These are phyloP conservation scores for Umbelopsis vinacea DNA, from an alignment of 192 early-diverging fungal species.

Conservation along the genomic window DNA sequence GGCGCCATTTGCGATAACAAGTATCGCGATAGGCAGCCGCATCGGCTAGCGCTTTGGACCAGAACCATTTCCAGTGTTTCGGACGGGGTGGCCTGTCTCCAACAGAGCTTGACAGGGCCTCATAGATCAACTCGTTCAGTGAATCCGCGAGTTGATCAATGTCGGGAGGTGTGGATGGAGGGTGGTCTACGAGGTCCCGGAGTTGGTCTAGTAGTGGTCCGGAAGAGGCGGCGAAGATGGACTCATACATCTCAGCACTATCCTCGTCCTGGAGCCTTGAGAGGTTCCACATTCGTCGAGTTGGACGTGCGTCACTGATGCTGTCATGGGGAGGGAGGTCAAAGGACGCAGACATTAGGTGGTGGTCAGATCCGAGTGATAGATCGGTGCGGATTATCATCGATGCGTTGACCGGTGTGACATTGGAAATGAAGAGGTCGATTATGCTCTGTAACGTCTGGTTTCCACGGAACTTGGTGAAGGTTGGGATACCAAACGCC, in stretches of 20 bases:
- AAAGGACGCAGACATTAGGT: background rate
- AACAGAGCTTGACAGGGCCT: background rate
- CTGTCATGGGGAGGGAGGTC: background rate
- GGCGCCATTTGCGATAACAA: background rate
- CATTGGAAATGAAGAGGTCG: constrained; percentile 25
- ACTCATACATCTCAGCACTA: background rate
- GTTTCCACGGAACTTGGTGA: background rate
- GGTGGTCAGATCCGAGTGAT: background rate
- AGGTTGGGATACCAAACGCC: constrained; percentile 23
- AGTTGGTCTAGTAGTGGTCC: background rate
- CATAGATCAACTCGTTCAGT: background rate
- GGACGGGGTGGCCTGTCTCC: background rate
- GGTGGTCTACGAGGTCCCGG: background rate
- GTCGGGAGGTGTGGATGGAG: background rate
- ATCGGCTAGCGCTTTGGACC: background rate
- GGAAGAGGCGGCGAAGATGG: background rate
- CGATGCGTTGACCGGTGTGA: background rate
- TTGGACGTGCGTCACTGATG: background rate
- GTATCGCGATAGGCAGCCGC: background rate
- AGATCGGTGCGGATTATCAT: background rate
- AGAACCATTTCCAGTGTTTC: constrained; percentile 9
- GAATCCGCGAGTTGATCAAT: background rate
- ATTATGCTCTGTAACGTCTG: constrained; percentile 11
- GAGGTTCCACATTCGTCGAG: background rate
- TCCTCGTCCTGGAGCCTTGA: background rate